Base-by-base conservation (phyloP, 2,329 filamentous ascomycete species). In the Aspergillus ruber region DNA sequence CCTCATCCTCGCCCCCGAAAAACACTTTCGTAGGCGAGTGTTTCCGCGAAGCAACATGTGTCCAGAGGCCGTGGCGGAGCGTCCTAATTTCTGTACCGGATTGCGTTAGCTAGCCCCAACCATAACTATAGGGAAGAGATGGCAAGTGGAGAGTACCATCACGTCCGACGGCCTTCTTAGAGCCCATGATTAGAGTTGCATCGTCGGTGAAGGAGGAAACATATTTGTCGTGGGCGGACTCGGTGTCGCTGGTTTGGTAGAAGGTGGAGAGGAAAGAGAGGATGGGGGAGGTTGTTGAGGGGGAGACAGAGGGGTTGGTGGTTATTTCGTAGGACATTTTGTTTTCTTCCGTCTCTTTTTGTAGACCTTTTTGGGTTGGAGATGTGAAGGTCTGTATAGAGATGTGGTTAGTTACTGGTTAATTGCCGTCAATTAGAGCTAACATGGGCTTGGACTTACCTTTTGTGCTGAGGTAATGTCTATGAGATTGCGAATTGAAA, bases 111-210 rank as follows among this genome's bases (percentile, higher is more conserved):
- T n/a, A n/a, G n/a, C n/a, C n/a, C n/a, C n/a, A n/a, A n/a, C n/a
- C n/a, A n/a, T n/a, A n/a, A n/a, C n/a, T n/a, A n/a, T n/a, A n/a
- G n/a, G n/a, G 21, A 6, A 4, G 9, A 23, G 12, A 6, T 27
- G 4, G 9, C 23, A 15, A 8, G 38, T 23, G 23, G 8, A 25
- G 33, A 13, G 40, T 59, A 69, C 66, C 64, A 43, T 59, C 57
- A 9, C 48, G 36, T 2, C 66, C 67, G 38, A 58, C 59, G 0
- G 62, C 66, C 12, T 60, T 50, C 49, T 68, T 69, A 1, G 65
- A 53, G 1, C 66, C 67, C 64, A 70, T 68, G 9, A 68, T 67
- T 9, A 70, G 35, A 0, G 65, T 69, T 1, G 66, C 66, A 50
- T 66, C 63, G 0, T 56, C 42, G 0, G 65, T 68, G 52, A 69